phyloP scores from a whole-genome alignment of 208 protist genomes.

The Leishmania amazonensis region DNA sequence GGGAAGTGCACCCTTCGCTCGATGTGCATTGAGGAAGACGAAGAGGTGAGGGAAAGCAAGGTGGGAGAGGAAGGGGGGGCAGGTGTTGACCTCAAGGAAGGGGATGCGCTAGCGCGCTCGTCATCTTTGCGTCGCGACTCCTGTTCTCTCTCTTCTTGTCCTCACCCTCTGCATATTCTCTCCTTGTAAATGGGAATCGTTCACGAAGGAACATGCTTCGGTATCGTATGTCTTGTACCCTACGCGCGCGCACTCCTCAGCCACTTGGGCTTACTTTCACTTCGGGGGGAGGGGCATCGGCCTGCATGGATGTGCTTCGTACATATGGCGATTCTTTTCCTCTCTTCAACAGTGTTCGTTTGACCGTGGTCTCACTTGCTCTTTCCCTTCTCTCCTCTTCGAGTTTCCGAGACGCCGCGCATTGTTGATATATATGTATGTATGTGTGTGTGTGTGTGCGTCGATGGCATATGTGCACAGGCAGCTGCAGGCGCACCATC shows the following conservation, averaged over 20 bases:
- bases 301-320: not conserved
- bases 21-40: not conserved
- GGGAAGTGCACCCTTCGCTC: not conserved
- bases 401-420: not conserved
- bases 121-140: not conserved
- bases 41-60: not conserved
- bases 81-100: not conserved
- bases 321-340: not conserved
- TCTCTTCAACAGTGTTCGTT: not conserved
- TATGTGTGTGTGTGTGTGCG: not conserved
- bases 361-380: not conserved
- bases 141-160: not conserved
- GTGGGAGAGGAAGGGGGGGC: not conserved
- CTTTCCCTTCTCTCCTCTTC: not conserved
- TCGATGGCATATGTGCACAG: not conserved
- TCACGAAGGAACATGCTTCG: not conserved
- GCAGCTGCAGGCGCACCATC: not conserved
- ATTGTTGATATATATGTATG: not conserved
- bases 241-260: too few species aligned
- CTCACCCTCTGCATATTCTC: not conserved
- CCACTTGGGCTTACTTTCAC: not conserved
- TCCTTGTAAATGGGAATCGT: not conserved
- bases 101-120: not conserved
- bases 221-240: not conserved
- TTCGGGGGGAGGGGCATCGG: not conserved